Conservation (phyloP, 106 monocot genomes). For the Apostasia ramifera region DNA sequence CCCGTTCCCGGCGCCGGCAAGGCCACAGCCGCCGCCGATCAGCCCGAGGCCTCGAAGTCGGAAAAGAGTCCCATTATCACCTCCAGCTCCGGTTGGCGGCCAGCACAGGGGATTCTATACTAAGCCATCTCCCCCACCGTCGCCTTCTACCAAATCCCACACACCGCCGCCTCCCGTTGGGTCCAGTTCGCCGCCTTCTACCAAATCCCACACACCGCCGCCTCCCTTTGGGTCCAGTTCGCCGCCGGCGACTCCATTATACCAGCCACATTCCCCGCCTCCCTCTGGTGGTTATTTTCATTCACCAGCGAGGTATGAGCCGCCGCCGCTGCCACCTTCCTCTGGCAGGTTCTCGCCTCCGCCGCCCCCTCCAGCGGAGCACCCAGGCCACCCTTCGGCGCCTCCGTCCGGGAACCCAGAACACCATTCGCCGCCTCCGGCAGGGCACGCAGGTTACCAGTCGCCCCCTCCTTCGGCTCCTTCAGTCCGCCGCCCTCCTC, state of each 20-base stretch:
- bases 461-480: not conserved
- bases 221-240: not conserved
- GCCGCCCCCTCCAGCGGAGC: not conserved
- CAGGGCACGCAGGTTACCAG: not conserved
- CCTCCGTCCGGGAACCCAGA: not conserved
- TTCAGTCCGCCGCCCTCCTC: not conserved
- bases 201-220: not conserved
- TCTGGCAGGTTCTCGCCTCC: not conserved
- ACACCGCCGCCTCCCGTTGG: not conserved
- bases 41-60: not conserved
- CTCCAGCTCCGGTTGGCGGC: not conserved
- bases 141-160: not conserved
- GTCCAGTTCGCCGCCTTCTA: not conserved
- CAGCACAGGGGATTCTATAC: not conserved
- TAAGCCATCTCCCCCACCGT: not conserved
- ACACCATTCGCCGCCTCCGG: not conserved
- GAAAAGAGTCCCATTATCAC: not conserved
- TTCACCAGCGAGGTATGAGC: not conserved
- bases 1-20: constrained; percentile 4
- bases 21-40: not conserved
- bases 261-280: too few species aligned
- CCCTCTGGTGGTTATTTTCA: not conserved
- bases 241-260: not conserved
- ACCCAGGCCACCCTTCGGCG: not conserved
- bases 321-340: not conserved